These are phyloP conservation scores for Trichoderma pleuroti DNA, from an alignment of 2,329 filamentous ascomycete genomes.

Conservation along the genomic window DNA sequence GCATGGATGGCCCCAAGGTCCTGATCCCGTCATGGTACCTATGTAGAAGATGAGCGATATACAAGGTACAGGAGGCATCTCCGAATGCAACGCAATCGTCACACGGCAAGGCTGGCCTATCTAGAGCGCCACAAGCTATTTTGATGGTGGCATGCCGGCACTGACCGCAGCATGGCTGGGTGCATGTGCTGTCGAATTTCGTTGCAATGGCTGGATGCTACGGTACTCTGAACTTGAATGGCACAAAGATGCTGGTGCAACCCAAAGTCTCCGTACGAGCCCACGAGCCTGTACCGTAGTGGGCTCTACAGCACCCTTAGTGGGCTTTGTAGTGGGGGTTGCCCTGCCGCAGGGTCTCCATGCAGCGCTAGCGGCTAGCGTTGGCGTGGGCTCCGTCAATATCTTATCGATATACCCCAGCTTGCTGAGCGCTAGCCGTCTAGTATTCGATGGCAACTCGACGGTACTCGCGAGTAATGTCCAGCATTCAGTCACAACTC, in stretches of 20 bases:
- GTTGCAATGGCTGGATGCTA: background rate
- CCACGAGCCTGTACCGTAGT: background rate
- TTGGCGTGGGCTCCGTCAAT: slow-evolving; percentile 7
- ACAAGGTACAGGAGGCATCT: background rate
- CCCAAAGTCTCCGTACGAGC: background rate
- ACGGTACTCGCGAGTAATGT: slow-evolving; percentile 10
- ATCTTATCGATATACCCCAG: slow-evolving; percentile 25
- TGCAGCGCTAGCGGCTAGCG: slow-evolving; percentile 18
- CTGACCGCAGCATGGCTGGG: background rate
- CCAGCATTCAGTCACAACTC: background rate
- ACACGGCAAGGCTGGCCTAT: background rate
- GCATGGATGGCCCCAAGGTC: background rate
- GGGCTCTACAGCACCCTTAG: background rate
- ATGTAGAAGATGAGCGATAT: background rate
- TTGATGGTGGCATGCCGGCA: background rate
- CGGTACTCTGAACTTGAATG: background rate
- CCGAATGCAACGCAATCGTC: slow-evolving; percentile 17
- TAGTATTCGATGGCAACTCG: background rate
- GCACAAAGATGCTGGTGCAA: background rate
- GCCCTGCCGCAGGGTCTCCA: slow-evolving; percentile 16
- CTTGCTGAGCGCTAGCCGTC: slow-evolving; percentile 13
- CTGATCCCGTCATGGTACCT: background rate
- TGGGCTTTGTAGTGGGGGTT: background rate
- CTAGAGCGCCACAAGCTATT: background rate
- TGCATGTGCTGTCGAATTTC: background rate